A percentile compares a stretch with the other conserved stretches of the same genome.
Conservation (phyloP, 129 eudicot genomes). For the sunflower (Helianthus annuus) region DNA sequence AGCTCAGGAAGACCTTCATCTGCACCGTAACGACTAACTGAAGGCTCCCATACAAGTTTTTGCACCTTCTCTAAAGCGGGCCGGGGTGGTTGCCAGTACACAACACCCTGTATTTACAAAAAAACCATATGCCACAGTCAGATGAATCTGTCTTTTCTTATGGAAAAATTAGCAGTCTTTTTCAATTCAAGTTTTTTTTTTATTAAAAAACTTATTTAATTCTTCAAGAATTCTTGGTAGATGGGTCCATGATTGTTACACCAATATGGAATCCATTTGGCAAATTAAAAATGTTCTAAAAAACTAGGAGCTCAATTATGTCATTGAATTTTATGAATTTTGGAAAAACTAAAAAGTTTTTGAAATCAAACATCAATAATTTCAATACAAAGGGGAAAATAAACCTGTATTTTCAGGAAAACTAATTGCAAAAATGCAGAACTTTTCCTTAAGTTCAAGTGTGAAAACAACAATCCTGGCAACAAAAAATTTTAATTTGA, state of each 20-base stretch:
- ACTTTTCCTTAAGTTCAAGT: not conserved
- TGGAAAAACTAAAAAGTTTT: constrained; percentile 13
- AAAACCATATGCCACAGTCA: constrained; percentile 4
- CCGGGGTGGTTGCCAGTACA: constrained; percentile 94
- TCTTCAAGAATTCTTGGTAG: not conserved
- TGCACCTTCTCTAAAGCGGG: constrained; percentile 75
- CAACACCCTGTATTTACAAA: constrained; percentile 71
- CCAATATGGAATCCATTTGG: constrained; percentile 6
- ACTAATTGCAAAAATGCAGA: constrained; percentile 8
- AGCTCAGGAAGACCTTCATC: constrained; percentile 98
- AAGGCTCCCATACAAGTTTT: constrained; percentile 80
- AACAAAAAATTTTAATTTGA: not conserved
- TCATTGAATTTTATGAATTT: constrained; percentile 27
- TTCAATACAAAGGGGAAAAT: not conserved
- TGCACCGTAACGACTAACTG: constrained; percentile 88
- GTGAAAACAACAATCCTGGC: not conserved
- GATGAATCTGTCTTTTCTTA: not conserved
- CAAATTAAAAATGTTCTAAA: constrained; percentile 7
- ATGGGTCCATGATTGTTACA: constrained; percentile 11
- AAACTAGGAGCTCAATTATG: not conserved
- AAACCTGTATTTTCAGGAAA: constrained; percentile 41
- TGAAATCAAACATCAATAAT: constrained; percentile 20
- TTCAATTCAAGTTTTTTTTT: constrained; percentile 3
- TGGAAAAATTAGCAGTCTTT: not conserved
- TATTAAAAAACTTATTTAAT: not conserved